A percentile compares a stretch with the other conserved stretches of the same genome.
Conservation (phyloP, 768 basidiomycete species). For the Mycena galopus region DNA sequence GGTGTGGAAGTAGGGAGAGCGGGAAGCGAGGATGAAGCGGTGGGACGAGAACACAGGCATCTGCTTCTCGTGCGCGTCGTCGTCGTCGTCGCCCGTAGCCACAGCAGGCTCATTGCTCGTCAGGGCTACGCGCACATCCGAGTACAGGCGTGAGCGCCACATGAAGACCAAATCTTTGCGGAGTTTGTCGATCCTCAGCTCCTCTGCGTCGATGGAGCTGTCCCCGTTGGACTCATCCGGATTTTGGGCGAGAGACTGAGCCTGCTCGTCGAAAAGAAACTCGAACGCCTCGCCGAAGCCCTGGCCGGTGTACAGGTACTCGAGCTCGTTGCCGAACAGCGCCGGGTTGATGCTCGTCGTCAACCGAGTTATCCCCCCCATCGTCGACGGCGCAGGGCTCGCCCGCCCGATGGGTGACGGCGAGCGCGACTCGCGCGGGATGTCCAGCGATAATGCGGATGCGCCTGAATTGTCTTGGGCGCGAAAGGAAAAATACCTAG, state of each 20-base stretch:
- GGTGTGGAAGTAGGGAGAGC: constrained; percentile 88
- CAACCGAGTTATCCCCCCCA: constrained; percentile 68
- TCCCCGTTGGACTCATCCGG: no score
- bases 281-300: constrained; percentile 91
- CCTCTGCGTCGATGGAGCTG: constrained; percentile 55
- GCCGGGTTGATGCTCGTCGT: constrained; percentile 79
- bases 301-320: constrained; percentile 94
- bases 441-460: constrained; percentile 71
- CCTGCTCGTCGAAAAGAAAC: constrained; percentile 82
- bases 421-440: constrained; percentile 47
- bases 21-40: constrained; percentile 91
- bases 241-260: no score
- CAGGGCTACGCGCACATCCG: constrained; percentile 88
- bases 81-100: constrained; percentile 61
- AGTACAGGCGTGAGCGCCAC: constrained; percentile 96
- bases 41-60: constrained; percentile 84
- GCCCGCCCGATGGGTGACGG: constrained; percentile 58
- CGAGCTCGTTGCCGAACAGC: constrained; percentile 90
- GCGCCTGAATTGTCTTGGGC: constrained; percentile 68
- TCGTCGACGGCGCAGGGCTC: constrained; percentile 61
- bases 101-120: constrained; percentile 73
- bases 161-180: constrained; percentile 95
- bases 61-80: constrained; percentile 71
- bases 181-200: constrained; percentile 82
- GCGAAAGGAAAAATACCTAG: constrained; percentile 88